These are phyloP conservation scores for Neurospora sp. DNA, from an alignment of 495 filamentous ascomycete species.

Conservation along the genomic window DNA sequence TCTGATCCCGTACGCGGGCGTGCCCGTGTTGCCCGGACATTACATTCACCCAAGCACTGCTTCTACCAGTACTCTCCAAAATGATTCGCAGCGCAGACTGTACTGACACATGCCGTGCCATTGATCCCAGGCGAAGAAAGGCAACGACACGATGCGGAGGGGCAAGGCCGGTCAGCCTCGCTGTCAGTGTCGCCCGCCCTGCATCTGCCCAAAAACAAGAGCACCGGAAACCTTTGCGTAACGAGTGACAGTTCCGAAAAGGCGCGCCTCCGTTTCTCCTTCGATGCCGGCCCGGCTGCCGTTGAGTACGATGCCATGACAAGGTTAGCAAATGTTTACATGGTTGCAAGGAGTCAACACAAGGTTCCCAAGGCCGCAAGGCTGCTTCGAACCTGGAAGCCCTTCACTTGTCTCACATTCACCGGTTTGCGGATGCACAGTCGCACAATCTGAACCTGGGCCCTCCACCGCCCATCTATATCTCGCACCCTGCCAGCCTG, in stretches of 20 bases:
- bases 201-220: constrained; percentile 53
- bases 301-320: constrained; percentile 42
- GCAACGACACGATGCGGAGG: constrained; percentile 25
- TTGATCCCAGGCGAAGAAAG: constrained; percentile 30
- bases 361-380: not conserved
- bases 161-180: constrained; percentile 16
- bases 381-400: not conserved
- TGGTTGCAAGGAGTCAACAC: not conserved
- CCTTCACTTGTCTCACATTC: not conserved
- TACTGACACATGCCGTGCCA: constrained; percentile 14
- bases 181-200: constrained; percentile 23
- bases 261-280: constrained; percentile 42
- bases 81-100: constrained; percentile 1
- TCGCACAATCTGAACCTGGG: constrained; percentile 6
- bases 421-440: constrained; percentile 24
- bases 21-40: not conserved
- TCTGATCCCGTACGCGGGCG: constrained; percentile 1
- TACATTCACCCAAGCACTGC: not conserved
- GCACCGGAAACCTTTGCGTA: constrained; percentile 49
- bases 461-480: not conserved
- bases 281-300: constrained; percentile 39
- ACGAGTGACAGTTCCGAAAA: constrained; percentile 29
- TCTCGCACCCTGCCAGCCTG: not conserved
- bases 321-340: constrained; percentile 29
- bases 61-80: not conserved